Evolutionary conservation across 2,329 filamentous ascomycete species (phyloP), one percentile per base, ranked within the genome.

Genomic region (Xylariaceae sp.): DNA sequence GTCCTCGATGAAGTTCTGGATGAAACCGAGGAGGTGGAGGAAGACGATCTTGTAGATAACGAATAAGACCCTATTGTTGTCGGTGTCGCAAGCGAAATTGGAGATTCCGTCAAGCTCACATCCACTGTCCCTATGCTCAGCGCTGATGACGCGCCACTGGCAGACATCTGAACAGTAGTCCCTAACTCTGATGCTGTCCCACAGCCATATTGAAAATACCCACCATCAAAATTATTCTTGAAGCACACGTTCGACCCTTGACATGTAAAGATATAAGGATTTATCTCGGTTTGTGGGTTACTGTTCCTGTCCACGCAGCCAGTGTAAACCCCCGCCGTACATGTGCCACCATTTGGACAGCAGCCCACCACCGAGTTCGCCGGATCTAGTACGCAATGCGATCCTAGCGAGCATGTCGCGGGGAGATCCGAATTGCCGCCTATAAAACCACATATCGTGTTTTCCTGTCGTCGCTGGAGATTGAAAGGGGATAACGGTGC

Each of bases 391-490:
- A 82, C 84, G 66, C 84, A 87, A 68, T 86, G 82, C 33, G 82
- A 85, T 29, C 83, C 84, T 0, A 78, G 76, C 24, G 76, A 78
- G 67, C 84, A 87, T 33, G 83, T 86, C 34, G 83, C 84, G 2
- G 83, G 81, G 26, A 85, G 70, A 21, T 72, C 70, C 1, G 78
- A 69, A 61, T 85, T 69, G 19, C 82, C 83, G 58, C 78, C 79
- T 65, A 87, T 76, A 69, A 79, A 87, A 37, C 84, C 84, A 64
- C 84, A 86, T 53, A 87, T 68, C 14, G 83, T 86, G 69, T 84
- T 83, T 23, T 70, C 67, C 57, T 80, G 75, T 34, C 78, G 76
- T 41, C 75, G 76, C 21, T 68, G 65, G 5, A 79, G 71, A 34
- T 74, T 71, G 36, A 66, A 69, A 37, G 72, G 71, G 45, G 71